Conservation (phyloP, 371 early-diverging fungal species). For the Mortierella sp. region DNA sequence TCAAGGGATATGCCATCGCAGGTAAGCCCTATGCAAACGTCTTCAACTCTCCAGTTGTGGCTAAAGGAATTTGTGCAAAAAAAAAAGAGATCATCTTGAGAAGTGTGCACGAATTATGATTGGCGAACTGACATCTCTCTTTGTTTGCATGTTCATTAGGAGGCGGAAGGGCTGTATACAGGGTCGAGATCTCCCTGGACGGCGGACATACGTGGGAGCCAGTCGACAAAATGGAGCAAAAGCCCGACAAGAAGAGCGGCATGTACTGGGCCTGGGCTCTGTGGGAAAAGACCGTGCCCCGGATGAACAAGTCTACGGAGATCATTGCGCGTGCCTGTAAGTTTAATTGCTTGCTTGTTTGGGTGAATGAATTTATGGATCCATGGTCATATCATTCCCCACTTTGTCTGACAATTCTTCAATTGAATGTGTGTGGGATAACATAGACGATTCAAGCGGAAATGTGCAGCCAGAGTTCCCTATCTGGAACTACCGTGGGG, state of each 20-base stretch:
- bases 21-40: conserved; percentile 61
- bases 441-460: conserved; percentile 75
- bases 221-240: conserved; percentile 59
- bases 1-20: conserved; percentile 75
- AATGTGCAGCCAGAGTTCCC: conserved; percentile 85
- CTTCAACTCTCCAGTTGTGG: conserved; percentile 24
- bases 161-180: conserved; percentile 72
- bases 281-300: conserved; percentile 72
- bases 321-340: conserved; percentile 82
- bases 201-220: conserved; percentile 86
- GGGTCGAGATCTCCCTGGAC: conserved; percentile 89
- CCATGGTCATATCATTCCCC: not conserved
- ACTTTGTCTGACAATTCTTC: not conserved
- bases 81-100: not conserved
- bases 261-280: conserved; percentile 84
- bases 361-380: not conserved
- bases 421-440: not conserved
- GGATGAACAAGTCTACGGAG: conserved; percentile 54
- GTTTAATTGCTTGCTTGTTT: not conserved
- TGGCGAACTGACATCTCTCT: not conserved
- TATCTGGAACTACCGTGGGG: conserved; percentile 89
- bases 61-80: not conserved
- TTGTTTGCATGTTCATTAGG: conserved; percentile 40
- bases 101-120: not conserved
- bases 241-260: conserved; percentile 51